These are phyloP conservation scores for Daldinia sp. DNA, from an alignment of 2,329 filamentous ascomycete genomes.

Conservation along the genomic window DNA sequence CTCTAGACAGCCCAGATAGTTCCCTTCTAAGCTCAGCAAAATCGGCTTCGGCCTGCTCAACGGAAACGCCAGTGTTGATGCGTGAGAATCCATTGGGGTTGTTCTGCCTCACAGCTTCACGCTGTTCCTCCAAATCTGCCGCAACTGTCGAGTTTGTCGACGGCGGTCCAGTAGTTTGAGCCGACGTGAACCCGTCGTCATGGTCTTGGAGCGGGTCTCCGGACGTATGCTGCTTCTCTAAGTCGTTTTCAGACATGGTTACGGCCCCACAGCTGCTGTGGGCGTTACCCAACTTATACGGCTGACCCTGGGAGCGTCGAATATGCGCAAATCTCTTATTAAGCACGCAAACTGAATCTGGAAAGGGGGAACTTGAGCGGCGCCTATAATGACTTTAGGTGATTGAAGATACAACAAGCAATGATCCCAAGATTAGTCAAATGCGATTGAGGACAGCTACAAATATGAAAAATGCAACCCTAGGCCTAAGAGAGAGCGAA, in stretches of 20 bases:
- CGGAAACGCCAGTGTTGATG: conserved; percentile 66
- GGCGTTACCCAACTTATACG: not conserved
- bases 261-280: conserved; percentile 7
- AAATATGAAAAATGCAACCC: conserved; percentile 2
- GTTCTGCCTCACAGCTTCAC: conserved; percentile 57
- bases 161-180: conserved; percentile 40
- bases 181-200: conserved; percentile 25
- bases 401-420: not conserved
- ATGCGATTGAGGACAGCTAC: not conserved
- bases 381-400: not conserved
- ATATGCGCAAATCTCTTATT: conserved; percentile 5
- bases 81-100: conserved; percentile 63
- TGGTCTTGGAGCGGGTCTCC: conserved; percentile 12
- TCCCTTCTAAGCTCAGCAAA: conserved; percentile 76
- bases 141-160: conserved; percentile 45
- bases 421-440: not conserved
- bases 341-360: not conserved
- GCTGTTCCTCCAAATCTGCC: conserved; percentile 54
- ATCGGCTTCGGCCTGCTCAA: conserved; percentile 76
- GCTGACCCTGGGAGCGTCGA: not conserved
- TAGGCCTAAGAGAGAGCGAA: not conserved
- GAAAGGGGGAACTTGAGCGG: not conserved
- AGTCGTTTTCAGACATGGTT: conserved; percentile 27
- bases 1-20: conserved; percentile 68
- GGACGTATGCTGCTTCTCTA: conserved; percentile 20